Conservation (phyloP, 148 eudicot genomes). For the Cornus kousa region DNA sequence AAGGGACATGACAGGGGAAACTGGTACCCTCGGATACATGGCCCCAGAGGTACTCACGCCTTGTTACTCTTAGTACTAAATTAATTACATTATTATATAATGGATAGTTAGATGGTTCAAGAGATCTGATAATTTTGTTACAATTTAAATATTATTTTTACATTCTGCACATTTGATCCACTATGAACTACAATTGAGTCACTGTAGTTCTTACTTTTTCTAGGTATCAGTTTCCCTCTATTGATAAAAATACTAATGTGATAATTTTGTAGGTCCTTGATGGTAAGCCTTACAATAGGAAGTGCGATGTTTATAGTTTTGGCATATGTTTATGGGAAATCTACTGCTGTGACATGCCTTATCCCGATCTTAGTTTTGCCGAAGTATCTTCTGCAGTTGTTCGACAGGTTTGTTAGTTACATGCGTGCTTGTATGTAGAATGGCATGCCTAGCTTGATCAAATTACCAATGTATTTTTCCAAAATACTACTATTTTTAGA, state of each 20-base stretch:
- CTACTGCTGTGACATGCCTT: conserved; percentile 92
- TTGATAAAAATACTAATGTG: neutral
- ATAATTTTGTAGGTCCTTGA: conserved; percentile 65
- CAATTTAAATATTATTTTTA: neutral
- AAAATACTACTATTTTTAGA: neutral
- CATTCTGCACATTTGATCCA: neutral
- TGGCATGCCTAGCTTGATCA: neutral
- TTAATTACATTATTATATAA: neutral
- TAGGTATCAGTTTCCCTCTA: neutral
- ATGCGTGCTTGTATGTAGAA: neutral
- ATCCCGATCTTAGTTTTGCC: conserved; percentile 74
- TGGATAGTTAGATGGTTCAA: neutral
- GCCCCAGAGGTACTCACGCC: conserved; percentile 74
- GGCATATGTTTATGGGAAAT: conserved; percentile 96
- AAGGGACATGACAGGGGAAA: conserved; percentile 91
- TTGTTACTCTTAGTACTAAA: neutral
- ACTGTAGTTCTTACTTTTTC: neutral
- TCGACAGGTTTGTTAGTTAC: conserved; percentile 52
- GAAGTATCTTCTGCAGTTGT: conserved; percentile 77
- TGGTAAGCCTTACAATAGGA: conserved; percentile 85
- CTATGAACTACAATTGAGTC: neutral
- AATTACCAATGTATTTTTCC: neutral
- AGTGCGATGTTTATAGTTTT: conserved; percentile 90
- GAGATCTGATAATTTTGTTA: neutral
- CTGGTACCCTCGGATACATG: conserved; percentile 94